Evolutionary conservation across 1,139 yeast genomes (phyloP), one percentile per base, ranked within the genome.

Genomic region (Pichia sp.): DNA sequence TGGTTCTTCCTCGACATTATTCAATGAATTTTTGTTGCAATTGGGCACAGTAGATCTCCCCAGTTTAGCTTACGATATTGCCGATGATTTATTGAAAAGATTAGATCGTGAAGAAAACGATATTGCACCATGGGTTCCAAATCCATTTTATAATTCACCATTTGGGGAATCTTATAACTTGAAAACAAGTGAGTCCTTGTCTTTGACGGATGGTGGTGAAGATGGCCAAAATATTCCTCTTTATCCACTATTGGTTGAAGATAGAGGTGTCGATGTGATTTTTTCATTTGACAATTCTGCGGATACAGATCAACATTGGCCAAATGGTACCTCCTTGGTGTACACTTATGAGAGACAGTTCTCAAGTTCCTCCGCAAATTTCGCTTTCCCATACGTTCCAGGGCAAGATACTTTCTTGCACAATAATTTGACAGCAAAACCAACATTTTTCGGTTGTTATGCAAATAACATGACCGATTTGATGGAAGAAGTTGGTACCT

Each of bases 231-330:
- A 83, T 55, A 71, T 88, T 32, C 97, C 97, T 8, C 66, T 86
- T 40, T 70, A 75, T 49, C 96, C 97, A 27, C 69, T 87, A 54
- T 62, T 87, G 41, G 92, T 83, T 62, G 74, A 77, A 9, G 73
- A 72, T 40, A 75, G 97, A 59, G 68, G 70, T n/a, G 70, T 87
- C 27, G 97, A 88, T 60, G 77, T 84, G 10, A 73, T 88, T 33
- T 76, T 88, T 62, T 95, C 95, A 0, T 80, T 78, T 58, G 97
- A 88, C 60, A 85, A 83, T 64, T 79, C 88, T n/a, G 92, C 86
- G 38, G 95, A 88, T 55, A 80, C 92, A 0, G 64, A 67, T 11
- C 62, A 68, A 37, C 65, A 61, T 49, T 85, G 92, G 87, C 95
- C 95, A 37, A 76, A 82, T 57, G 95, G 95, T 44, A 65, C 84